Conservation (phyloP, 306 rosid genomes). For the Astragalus membranaceus region DNA sequence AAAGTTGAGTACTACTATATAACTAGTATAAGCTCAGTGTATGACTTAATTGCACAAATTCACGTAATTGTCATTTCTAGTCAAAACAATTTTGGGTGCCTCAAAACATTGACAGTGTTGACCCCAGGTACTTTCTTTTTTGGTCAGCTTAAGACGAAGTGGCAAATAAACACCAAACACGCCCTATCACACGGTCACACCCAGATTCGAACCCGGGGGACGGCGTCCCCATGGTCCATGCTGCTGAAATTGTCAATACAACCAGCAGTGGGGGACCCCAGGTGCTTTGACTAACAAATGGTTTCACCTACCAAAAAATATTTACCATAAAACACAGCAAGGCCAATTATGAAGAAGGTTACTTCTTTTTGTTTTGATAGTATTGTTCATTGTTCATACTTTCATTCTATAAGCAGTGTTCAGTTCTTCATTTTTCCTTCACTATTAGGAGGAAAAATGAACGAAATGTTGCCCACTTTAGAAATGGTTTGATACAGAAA, state of each 20-base stretch:
- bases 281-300: background rate
- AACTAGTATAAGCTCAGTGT: background rate
- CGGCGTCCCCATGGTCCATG: no score
- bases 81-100: background rate
- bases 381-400: no score
- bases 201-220: no score
- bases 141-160: no score
- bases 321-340: background rate
- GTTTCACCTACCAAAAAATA: background rate
- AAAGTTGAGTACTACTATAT: background rate
- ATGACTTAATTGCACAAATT: background rate
- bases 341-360: background rate
- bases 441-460: background rate
- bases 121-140: background rate
- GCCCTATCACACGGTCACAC: no score
- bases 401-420: background rate
- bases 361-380: background rate
- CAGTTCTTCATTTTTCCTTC: background rate
- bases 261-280: no score
- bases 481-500: background rate
- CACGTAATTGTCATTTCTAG: background rate
- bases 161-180: no score
- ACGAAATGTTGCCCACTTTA: background rate
- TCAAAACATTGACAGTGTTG: background rate
- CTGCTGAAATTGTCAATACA: no score